Conservation (phyloP, 1,284 basidiomycete genomes). For the Caloboletus inedulis region DNA sequence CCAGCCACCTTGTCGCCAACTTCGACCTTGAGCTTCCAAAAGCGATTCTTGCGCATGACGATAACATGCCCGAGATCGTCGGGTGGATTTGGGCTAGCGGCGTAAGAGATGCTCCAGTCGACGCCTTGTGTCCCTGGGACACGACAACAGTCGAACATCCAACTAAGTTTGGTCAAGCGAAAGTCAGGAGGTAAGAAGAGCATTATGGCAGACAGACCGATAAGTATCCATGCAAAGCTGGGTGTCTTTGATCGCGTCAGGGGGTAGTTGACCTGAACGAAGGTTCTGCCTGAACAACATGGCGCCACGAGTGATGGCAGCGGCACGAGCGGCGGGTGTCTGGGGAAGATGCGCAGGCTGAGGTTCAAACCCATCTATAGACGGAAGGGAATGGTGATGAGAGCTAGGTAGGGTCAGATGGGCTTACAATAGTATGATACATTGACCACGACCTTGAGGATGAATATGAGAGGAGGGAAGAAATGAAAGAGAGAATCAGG, state of each 20-base stretch:
- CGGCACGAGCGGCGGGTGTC: slow-evolving; percentile 68
- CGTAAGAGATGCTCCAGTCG: slow-evolving; percentile 76
- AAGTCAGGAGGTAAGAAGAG: not conserved
- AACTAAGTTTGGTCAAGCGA: slow-evolving; percentile 41
- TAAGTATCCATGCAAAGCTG: slow-evolving; percentile 88
- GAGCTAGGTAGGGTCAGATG: not conserved
- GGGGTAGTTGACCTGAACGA: slow-evolving; percentile 62
- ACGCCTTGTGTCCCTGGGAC: slow-evolving; percentile 68
- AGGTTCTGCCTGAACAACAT: slow-evolving; percentile 72
- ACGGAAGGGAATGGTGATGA: not conserved
- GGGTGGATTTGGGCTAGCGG: slow-evolving; percentile 60
- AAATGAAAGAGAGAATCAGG: not conserved
- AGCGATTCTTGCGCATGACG: slow-evolving; percentile 72
- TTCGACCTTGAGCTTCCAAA: slow-evolving; percentile 71
- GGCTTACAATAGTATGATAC: slow-evolving; percentile 79
- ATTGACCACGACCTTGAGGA: slow-evolving; percentile 65
- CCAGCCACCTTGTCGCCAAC: slow-evolving; percentile 60
- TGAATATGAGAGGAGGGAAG: not conserved
- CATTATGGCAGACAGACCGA: slow-evolving; percentile 45
- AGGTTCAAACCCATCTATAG: slow-evolving; percentile 67
- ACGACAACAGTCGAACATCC: slow-evolving; percentile 93
- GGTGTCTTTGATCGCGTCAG: slow-evolving; percentile 73
- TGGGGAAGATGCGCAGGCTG: slow-evolving; percentile 60
- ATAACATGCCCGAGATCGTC: slow-evolving; percentile 67
- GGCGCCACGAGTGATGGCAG: slow-evolving; percentile 62